These are phyloP conservation scores for Ambispora gerdemannii DNA, from an alignment of 192 early-diverging fungal species.

Conservation along the genomic window DNA sequence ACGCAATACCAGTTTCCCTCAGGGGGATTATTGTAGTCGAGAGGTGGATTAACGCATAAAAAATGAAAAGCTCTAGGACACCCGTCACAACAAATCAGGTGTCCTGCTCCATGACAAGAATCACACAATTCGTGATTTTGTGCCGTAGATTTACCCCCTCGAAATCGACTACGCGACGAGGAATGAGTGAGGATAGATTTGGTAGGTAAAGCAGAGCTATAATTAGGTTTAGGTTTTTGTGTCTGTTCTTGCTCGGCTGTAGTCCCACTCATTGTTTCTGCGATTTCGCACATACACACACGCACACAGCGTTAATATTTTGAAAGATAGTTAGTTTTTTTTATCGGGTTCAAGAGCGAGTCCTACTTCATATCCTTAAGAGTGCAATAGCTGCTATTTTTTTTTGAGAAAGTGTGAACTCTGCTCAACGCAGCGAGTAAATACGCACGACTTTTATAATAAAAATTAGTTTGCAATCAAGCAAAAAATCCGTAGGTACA, in stretches of 20 bases:
- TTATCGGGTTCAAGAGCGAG: too few relatives aligned
- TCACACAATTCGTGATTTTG: conserved; percentile 42
- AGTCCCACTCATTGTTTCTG: neutral
- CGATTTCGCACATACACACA: too few relatives aligned
- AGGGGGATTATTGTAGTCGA: conserved; percentile 34
- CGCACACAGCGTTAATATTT: too few relatives aligned
- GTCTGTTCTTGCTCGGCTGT: neutral
- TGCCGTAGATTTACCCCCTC: neutral
- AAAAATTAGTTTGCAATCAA: too few relatives aligned
- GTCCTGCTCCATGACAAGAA: conserved; percentile 34
- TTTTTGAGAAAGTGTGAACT: too few relatives aligned
- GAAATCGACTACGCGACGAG: neutral
- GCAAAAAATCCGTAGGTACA: too few relatives aligned
- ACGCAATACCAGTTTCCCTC: conserved; percentile 43
- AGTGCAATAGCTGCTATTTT: too few relatives aligned
- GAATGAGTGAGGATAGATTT: neutral
- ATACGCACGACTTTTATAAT: too few relatives aligned
- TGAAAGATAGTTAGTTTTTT: too few relatives aligned
- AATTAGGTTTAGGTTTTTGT: neutral
- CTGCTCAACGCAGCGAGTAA: too few relatives aligned
- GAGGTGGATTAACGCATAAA: conserved; percentile 37
- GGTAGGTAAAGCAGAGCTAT: neutral
- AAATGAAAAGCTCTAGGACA: conserved; percentile 46
- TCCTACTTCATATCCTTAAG: too few relatives aligned
- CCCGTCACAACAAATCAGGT: conserved; percentile 42